Percentiles rank a stretch among this genome's conserved stretches.
These are phyloP conservation scores for Escovopsis weberi DNA, from an alignment of 2,329 filamentous ascomycete genomes.

Conservation along the genomic window DNA sequence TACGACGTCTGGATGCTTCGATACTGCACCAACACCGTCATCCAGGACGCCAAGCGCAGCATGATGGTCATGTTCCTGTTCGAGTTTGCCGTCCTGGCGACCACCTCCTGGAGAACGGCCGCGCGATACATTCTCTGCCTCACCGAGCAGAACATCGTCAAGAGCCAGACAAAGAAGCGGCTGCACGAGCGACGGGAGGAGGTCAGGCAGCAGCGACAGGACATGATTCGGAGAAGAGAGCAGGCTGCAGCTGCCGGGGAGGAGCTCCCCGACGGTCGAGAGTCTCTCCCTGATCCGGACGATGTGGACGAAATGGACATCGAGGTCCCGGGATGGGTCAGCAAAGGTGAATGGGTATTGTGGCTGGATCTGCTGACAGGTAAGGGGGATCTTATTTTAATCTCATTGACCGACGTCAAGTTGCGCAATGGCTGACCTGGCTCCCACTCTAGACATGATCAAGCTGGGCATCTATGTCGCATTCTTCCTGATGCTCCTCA, in stretches of 20 bases:
- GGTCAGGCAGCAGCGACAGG: constrained; percentile 43
- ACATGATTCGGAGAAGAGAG: constrained; percentile 36
- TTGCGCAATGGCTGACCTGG: constrained; percentile 1
- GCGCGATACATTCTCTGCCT: constrained; percentile 67
- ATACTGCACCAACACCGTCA: constrained; percentile 70
- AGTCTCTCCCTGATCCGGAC: constrained; percentile 47
- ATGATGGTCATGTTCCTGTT: constrained; percentile 99
- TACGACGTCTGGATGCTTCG: constrained; percentile 71
- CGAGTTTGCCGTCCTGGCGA: constrained; percentile 78
- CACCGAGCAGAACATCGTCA: constrained; percentile 60
- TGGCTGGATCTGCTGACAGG: constrained; percentile 73
- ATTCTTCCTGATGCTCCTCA: constrained; percentile 87
- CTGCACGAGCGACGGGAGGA: constrained; percentile 55
- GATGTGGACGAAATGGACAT: constrained; percentile 87
- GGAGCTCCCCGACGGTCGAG: constrained; percentile 36
- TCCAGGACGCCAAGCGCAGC: constrained; percentile 77
- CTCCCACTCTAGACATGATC: constrained; percentile 48
- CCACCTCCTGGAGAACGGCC: constrained; percentile 66
- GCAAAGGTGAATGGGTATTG: constrained; percentile 85
- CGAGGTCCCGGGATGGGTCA: constrained; percentile 91
- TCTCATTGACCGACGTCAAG: neutral
- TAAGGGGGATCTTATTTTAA: constrained; percentile 23
- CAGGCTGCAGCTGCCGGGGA: constrained; percentile 37
- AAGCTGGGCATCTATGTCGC: constrained; percentile 80
- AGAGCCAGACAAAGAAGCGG: constrained; percentile 56